Evolutionary conservation across 116 monocot genomes (phyloP).

Genomic region (Thalassia testudinum): DNA sequence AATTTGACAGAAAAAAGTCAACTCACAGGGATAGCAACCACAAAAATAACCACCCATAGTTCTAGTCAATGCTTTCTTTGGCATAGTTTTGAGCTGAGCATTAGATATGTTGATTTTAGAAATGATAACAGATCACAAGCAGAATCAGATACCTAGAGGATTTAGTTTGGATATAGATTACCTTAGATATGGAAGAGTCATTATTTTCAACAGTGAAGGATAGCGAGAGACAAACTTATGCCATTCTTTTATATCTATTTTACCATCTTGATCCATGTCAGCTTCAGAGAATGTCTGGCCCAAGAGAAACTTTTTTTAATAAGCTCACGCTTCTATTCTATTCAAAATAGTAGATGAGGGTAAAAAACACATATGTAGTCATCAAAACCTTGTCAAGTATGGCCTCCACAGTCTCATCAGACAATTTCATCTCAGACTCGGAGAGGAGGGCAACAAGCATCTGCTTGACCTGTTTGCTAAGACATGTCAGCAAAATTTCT

Average conservation of each 20-base stretch:
- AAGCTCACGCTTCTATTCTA: not conserved
- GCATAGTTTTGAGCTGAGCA: not conserved
- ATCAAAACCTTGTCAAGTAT: constrained; percentile 70
- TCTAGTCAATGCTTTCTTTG: not conserved
- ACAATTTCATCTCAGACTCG: constrained; percentile 86
- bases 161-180: constrained; percentile 8
- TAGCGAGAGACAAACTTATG: constrained; percentile 59
- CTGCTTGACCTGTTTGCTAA: constrained; percentile 59
- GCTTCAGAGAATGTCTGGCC: constrained; percentile 85
- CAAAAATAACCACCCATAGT: not conserved
- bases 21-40: no score
- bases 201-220: constrained; percentile 91
- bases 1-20: not conserved
- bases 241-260: constrained; percentile 93
- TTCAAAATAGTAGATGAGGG: not conserved
- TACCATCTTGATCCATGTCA: constrained; percentile 81
- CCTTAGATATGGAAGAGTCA: constrained; percentile 97
- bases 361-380: no score
- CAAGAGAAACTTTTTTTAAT: not conserved
- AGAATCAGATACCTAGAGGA: no score
- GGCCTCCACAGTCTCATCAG: constrained; percentile 75
- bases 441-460: constrained; percentile 82
- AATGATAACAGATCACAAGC: no score
- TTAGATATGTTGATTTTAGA: not conserved
- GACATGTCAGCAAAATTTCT: not conserved